phyloP scores from a whole-genome alignment of 2,329 filamentous ascomycete species.

The Harringtonia aguacate region DNA sequence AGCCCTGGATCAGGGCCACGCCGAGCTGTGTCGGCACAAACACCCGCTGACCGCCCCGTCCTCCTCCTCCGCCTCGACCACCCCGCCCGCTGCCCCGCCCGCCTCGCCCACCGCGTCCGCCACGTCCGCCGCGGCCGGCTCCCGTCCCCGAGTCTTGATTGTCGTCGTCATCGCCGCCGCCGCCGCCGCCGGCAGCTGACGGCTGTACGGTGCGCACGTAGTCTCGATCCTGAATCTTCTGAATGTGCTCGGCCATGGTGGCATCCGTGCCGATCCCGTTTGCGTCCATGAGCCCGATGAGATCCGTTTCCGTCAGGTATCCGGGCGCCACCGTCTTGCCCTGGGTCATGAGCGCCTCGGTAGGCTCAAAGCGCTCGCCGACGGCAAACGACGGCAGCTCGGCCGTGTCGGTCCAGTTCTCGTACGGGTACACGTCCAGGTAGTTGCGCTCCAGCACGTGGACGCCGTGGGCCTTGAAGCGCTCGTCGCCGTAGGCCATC shows the following conservation, averaged over 20 bases:
- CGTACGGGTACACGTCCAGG: constrained; percentile 89
- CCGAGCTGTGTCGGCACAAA: constrained; percentile 91
- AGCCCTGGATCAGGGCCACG: constrained; percentile 84
- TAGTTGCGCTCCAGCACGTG: constrained; percentile 85
- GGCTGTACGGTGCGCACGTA: constrained; percentile 60
- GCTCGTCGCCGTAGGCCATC: constrained; percentile 72
- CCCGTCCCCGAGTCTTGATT: constrained; percentile 26
- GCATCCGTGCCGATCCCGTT: constrained; percentile 98
- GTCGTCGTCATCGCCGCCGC: constrained; percentile 26
- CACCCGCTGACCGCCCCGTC: constrained; percentile 54
- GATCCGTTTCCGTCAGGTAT: constrained; percentile 88
- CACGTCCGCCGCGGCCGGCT: constrained; percentile 33
- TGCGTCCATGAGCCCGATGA: constrained; percentile 94
- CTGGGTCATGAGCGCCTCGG: constrained; percentile 78
- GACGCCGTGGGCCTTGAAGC: constrained; percentile 72
- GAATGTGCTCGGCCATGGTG: constrained; percentile 97
- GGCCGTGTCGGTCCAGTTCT: constrained; percentile 86
- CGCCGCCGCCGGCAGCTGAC: constrained; percentile 13
- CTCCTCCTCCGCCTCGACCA: constrained; percentile 26
- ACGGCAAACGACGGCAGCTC: constrained; percentile 69
- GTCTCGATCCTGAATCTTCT: constrained; percentile 82
- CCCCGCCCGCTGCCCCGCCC: constrained; percentile 30
- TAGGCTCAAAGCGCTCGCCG: constrained; percentile 77
- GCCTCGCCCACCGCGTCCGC: constrained; percentile 37
- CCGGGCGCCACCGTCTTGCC: constrained; percentile 79